Base-by-base conservation (phyloP, 192 early-diverging fungal genomes). In the Coemansia sp. region DNA sequence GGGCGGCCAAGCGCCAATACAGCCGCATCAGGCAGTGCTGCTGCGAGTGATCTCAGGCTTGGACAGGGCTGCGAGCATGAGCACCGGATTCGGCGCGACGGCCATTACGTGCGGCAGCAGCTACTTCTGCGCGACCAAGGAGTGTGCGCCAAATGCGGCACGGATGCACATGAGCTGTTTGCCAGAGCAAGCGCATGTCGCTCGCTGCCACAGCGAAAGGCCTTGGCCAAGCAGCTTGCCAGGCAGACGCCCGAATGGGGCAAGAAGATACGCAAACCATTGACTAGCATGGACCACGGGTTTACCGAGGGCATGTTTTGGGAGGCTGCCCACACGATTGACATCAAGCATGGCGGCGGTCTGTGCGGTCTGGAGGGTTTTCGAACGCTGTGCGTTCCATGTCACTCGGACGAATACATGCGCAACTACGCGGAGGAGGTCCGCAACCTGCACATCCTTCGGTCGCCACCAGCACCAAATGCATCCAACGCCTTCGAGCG, bases 271-370 rank as follows among this genome's bases (percentile, higher is more conserved):
- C 56, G 61, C 19, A 54, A 65, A 56, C 72, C 72, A 65, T 65
- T 77, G 38, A 12, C 54, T 7, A 70, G 64, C 69, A 71, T 77
- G 63, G 69, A 72, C 0, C 65, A 63, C 45, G 58, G 53, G 15
- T 83, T 83, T 41, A 71, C 57, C n/a, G 40, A 63, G 39, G 81
- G 81, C 23, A 77, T 78, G 81, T 77, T 83, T 62, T 83, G 81
- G 81, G 81, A 83, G 53, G 81, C 81, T 3, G 81, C 81, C 0
- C 81, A 83, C 43, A 61, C 57, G 15, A 63, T 83, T 42, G 81
- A 83, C 23, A 76, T 83, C 41, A 68, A 68, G 62, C 70, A 75
- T 12, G 81, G 81, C 45, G 81, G 81, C 44, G 81, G 81, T 1
- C 43, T 83, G 59, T 83, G 81, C 61, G 76, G 81, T 1, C 81